Conservation (phyloP, 139 green algal genomes). For the Spirogloea muscicola region DNA sequence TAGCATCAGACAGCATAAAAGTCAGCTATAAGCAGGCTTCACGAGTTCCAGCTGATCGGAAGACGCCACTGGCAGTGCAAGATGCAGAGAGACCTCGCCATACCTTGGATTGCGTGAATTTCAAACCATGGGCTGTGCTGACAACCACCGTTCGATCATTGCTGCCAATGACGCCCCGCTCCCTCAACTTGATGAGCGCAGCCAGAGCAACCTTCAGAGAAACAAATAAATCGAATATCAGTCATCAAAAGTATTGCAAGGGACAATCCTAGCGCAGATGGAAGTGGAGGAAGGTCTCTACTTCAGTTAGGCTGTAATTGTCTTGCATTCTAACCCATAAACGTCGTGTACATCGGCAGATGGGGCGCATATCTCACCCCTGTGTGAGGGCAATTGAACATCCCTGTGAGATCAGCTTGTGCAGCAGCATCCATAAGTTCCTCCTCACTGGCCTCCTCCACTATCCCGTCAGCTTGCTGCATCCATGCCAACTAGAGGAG, state of each 20-base stretch:
- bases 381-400: conserved; percentile 94
- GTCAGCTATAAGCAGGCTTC: not conserved
- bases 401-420: conserved; percentile 89
- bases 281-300: too few relatives aligned
- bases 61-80: not conserved
- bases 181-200: conserved; percentile 90
- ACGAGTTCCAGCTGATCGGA: not conserved
- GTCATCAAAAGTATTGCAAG: too few relatives aligned
- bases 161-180: conserved; percentile 76
- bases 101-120: conserved; percentile 96
- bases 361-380: too few relatives aligned
- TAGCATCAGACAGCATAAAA: not conserved
- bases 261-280: too few relatives aligned
- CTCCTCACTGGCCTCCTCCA: conserved; percentile 98
- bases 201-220: conserved; percentile 80
- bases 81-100: too few relatives aligned
- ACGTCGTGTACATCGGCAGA: too few relatives aligned
- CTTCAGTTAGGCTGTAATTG: too few relatives aligned
- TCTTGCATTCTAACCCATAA: too few relatives aligned
- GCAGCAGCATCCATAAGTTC: conserved; percentile 98
- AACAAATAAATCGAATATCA: not conserved
- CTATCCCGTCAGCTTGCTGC: conserved; percentile 74
- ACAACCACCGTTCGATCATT: conserved; percentile 92
- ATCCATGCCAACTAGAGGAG: too few relatives aligned
- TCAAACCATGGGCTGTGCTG: conserved; percentile 94